A percentile compares a stretch with the other conserved stretches of the same genome.
These are phyloP conservation scores for Myxozyma vanderwaltii DNA, from an alignment of 805 yeast species.

Conservation along the genomic window DNA sequence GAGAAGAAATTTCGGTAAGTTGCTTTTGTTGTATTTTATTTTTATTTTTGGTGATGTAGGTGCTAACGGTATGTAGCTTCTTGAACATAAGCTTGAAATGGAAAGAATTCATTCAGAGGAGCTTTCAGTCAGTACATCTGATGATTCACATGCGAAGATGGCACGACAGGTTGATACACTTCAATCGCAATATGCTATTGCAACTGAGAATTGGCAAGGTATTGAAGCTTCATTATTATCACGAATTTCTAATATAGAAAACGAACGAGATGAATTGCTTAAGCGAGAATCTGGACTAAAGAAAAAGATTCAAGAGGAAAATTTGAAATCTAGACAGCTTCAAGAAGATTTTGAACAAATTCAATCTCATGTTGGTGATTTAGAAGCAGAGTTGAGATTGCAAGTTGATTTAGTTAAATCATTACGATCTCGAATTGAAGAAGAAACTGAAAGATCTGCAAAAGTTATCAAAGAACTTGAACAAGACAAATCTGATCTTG, in stretches of 20 bases:
- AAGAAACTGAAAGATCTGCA: conserved; percentile 23
- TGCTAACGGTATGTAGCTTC: conserved; percentile 54
- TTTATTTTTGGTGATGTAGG: conserved; percentile 39
- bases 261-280: conserved; percentile 48
- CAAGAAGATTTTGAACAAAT: conserved; percentile 18
- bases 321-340: neutral
- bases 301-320: conserved; percentile 21
- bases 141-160: conserved; percentile 43
- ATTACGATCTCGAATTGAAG: conserved; percentile 24
- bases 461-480: conserved; percentile 33
- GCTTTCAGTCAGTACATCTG: conserved; percentile 40
- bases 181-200: conserved; percentile 71
- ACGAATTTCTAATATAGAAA: conserved; percentile 51
- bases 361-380: conserved; percentile 18
- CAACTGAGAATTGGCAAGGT: conserved; percentile 79
- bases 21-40: conserved; percentile 28
- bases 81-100: conserved; percentile 72
- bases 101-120: conserved; percentile 65
- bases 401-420: conserved; percentile 24
- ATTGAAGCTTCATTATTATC: conserved; percentile 67
- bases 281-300: conserved; percentile 37
- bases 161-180: conserved; percentile 54
- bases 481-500: conserved; percentile 33
- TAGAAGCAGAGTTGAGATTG: conserved; percentile 26
- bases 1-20: conserved; percentile 35